Evolutionary conservation across 164 flowering plant genomes (phyloP).

Genomic region (Vitis amurensis): DNA sequence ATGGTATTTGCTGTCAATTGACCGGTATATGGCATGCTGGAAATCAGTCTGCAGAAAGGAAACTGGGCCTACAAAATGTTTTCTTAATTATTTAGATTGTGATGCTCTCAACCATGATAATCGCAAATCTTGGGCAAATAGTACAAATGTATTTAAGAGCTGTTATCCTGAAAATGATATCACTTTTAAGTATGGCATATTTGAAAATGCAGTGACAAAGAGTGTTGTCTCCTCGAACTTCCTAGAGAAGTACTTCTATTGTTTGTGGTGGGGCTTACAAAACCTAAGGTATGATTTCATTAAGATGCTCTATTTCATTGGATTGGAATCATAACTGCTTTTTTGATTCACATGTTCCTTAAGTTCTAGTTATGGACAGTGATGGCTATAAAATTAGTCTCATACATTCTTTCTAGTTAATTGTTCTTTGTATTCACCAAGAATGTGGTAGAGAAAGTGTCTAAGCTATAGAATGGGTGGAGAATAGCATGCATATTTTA

Average conservation of each 20-base stretch:
- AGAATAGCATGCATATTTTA: too few relatives aligned
- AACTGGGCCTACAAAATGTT: constrained; percentile 33
- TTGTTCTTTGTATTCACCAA: too few relatives aligned
- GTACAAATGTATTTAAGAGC: constrained; percentile 49
- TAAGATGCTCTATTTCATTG: background rate
- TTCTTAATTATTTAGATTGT: constrained; percentile 55
- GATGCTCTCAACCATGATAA: constrained; percentile 16
- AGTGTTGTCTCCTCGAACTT: constrained; percentile 62
- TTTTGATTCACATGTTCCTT: too few relatives aligned
- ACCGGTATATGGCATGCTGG: constrained; percentile 81
- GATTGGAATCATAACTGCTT: too few relatives aligned
- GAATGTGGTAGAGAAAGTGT: too few relatives aligned
- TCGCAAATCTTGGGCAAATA: constrained; percentile 52
- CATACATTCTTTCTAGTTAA: too few relatives aligned
- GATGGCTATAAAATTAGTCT: background rate
- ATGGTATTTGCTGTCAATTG: constrained; percentile 84
- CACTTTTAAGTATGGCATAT: constrained; percentile 73
- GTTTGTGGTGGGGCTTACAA: constrained; percentile 98
- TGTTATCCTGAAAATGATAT: constrained; percentile 53
- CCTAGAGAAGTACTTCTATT: constrained; percentile 70
- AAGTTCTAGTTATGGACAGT: background rate
- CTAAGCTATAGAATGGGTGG: too few relatives aligned
- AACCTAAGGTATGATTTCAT: constrained; percentile 63
- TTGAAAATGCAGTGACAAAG: constrained; percentile 59
- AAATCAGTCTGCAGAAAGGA: constrained; percentile 63